A percentile compares a stretch with the other conserved stretches of the same genome.
Conservation (phyloP, 192 early-diverging fungal genomes). For the Chytriomyces sp. region DNA sequence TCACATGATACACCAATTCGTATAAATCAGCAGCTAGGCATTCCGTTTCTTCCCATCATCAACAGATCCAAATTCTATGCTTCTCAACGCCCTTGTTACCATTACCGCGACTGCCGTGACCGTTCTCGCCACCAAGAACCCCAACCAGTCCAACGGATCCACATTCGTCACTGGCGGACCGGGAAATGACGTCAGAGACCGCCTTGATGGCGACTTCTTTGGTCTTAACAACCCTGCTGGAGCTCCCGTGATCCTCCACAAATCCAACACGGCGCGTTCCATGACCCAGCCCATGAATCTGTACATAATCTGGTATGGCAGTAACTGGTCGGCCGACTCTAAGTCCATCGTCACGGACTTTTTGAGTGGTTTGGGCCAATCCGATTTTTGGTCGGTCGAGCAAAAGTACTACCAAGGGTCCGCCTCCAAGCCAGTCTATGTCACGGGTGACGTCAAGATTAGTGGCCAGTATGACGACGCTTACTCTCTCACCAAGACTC, state of each 20-base stretch:
- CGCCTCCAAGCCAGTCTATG: neutral
- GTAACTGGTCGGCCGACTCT: neutral
- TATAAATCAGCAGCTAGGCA: too few species aligned
- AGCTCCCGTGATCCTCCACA: neutral
- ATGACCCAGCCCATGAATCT: neutral
- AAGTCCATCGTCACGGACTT: constrained; percentile 11
- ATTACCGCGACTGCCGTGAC: too few species aligned
- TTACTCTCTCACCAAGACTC: neutral
- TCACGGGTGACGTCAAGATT: neutral
- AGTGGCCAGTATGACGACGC: neutral
- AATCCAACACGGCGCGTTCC: neutral
- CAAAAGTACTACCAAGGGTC: constrained; percentile 8
- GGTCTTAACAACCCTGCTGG: neutral
- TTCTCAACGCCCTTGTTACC: too few species aligned
- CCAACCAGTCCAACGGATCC: too few species aligned
- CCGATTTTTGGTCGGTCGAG: constrained; percentile 1
- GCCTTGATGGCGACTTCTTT: too few species aligned
- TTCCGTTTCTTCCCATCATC: too few species aligned
- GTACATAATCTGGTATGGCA: constrained; percentile 6
- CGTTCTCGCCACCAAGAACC: too few species aligned
- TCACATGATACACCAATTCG: too few species aligned
- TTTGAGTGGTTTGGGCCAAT: neutral
- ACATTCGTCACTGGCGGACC: too few species aligned
- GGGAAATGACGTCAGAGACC: too few species aligned
- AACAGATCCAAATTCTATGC: too few species aligned